Evolutionary conservation across 2,329 filamentous ascomycete species (phyloP).

Genomic region (Alternaria ethzedia): DNA sequence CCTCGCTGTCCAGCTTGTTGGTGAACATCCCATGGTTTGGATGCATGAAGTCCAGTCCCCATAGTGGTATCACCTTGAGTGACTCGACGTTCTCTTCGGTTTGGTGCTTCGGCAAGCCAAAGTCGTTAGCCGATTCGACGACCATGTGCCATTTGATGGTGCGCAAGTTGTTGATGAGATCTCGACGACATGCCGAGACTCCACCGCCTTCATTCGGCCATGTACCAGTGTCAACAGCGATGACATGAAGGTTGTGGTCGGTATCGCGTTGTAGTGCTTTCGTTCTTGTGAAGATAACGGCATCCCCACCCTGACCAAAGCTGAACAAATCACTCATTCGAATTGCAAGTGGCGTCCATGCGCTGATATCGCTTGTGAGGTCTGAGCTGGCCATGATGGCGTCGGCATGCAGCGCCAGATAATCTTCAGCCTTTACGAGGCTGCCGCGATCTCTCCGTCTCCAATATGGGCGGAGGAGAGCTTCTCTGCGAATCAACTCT

Average conservation of each 20-base stretch:
- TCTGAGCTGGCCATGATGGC: constrained; percentile 60
- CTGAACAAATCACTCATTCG: constrained; percentile 60
- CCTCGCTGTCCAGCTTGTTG: constrained; percentile 50
- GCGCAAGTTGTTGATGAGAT: constrained; percentile 52
- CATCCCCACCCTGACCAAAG: constrained; percentile 61
- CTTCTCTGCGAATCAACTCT: constrained; percentile 45
- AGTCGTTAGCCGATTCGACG: constrained; percentile 53
- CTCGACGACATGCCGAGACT: constrained; percentile 51
- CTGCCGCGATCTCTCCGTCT: constrained; percentile 46
- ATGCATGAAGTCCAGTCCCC: constrained; percentile 52
- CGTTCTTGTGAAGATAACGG: constrained; percentile 58
- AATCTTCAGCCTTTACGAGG: constrained; percentile 46
- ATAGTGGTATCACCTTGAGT: constrained; percentile 51
- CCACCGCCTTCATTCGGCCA: constrained; percentile 54
- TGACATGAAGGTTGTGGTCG: constrained; percentile 48
- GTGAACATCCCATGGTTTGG: constrained; percentile 52
- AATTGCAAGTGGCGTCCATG: constrained; percentile 60
- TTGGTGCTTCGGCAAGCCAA: constrained; percentile 52
- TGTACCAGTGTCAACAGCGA: constrained; percentile 51
- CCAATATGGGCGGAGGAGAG: constrained; percentile 48
- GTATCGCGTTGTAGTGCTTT: constrained; percentile 55
- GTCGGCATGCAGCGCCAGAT: constrained; percentile 54
- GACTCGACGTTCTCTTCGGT: constrained; percentile 53
- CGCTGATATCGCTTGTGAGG: constrained; percentile 58
- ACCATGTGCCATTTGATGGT: constrained; percentile 54